A percentile compares a stretch with the other conserved stretches of the same genome.
phyloP scores from a whole-genome alignment of 257 asterid species.

The Buddleja alternifolia region DNA sequence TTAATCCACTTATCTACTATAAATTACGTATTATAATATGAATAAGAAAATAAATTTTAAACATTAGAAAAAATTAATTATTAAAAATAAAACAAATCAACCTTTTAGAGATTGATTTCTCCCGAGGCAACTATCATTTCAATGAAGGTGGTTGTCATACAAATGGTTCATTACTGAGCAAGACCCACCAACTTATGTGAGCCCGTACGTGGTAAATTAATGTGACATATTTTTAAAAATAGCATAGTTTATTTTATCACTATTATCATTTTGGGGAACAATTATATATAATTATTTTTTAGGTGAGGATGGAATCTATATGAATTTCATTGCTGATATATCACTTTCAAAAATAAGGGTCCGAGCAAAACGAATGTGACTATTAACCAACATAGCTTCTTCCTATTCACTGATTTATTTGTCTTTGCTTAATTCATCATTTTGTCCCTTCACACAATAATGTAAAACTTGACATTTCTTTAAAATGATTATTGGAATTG shows the following conservation, averaged over 20 bases:
- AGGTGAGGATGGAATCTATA: slow-evolving; percentile 31
- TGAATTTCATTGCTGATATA: slow-evolving; percentile 34
- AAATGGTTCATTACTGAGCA: slow-evolving; percentile 3
- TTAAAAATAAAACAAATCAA: too few species aligned
- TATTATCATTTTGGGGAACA: too few species aligned
- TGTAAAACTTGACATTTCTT: slow-evolving; percentile 1
- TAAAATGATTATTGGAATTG: not conserved
- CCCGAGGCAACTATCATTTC: not conserved
- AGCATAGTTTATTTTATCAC: too few species aligned
- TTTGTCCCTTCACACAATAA: not conserved
- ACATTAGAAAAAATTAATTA: not conserved
- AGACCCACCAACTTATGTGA: slow-evolving; percentile 1
- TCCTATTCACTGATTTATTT: slow-evolving; percentile 31
- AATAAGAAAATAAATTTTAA: not conserved
- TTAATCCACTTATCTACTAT: not conserved
- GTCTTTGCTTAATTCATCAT: not conserved
- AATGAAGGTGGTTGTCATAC: not conserved
- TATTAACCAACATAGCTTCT: slow-evolving; percentile 40
- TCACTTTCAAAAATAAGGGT: slow-evolving; percentile 40
- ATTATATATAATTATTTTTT: not conserved
- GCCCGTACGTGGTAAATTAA: not conserved
- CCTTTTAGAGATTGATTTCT: not conserved
- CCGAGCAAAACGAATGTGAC: slow-evolving; percentile 42
- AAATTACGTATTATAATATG: not conserved
- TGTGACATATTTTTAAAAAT: not conserved